Conservation (phyloP, 208 protist species). For the Trypanosoma melophagium region DNA sequence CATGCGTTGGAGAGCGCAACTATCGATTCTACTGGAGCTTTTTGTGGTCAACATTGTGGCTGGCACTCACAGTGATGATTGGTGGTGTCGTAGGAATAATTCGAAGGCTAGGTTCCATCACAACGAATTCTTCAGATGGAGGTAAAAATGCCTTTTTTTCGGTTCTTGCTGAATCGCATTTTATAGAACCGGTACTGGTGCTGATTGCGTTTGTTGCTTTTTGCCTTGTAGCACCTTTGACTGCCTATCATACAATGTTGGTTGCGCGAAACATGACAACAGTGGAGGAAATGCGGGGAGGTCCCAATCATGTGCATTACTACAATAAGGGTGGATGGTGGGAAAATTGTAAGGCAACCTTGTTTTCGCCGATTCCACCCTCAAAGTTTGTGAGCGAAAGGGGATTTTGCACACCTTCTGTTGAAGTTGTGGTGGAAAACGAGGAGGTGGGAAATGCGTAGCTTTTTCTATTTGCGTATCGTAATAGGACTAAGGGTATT, state of each 20-base stretch:
- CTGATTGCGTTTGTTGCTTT: slow-evolving; percentile 41
- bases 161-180: slow-evolving; percentile 63
- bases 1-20: slow-evolving; percentile 86
- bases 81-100: slow-evolving; percentile 50
- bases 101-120: slow-evolving; percentile 4
- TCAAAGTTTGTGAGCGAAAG: slow-evolving; percentile 9
- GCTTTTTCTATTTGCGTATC: slow-evolving; percentile 7
- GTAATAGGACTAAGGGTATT: too few relatives aligned
- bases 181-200: slow-evolving; percentile 66
- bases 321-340: slow-evolving; percentile 56
- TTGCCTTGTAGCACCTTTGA: slow-evolving; percentile 46
- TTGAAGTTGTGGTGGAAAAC: slow-evolving; percentile 19
- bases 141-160: slow-evolving; percentile 26
- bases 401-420: not conserved
- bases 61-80: slow-evolving; percentile 45
- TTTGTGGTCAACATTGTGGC: slow-evolving; percentile 50
- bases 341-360: slow-evolving; percentile 41
- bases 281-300: slow-evolving; percentile 36
- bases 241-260: slow-evolving; percentile 66
- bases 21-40: slow-evolving; percentile 76
- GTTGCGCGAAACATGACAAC: slow-evolving; percentile 70
- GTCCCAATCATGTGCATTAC: slow-evolving; percentile 31
- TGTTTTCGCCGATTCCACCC: slow-evolving; percentile 16
- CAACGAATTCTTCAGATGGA: not conserved
- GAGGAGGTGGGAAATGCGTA: slow-evolving; percentile 4